These are phyloP conservation scores for Fusarium xylarioides DNA, from an alignment of 2,329 filamentous ascomycete genomes.

Conservation along the genomic window DNA sequence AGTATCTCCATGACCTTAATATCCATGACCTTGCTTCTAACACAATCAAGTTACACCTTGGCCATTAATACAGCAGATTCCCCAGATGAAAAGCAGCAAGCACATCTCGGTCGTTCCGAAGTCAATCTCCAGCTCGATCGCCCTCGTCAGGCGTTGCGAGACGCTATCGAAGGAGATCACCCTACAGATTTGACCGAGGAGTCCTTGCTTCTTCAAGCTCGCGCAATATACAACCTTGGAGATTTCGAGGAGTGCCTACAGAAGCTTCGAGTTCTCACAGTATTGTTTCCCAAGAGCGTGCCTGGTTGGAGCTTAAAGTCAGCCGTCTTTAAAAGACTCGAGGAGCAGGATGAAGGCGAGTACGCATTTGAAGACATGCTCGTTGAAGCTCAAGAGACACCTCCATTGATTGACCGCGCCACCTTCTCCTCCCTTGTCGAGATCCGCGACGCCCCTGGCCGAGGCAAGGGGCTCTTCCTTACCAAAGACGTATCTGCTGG, in stretches of 20 bases:
- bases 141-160: conserved; percentile 44
- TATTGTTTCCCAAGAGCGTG: conserved; percentile 48
- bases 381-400: conserved; percentile 46
- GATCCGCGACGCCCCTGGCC: conserved; percentile 50
- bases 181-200: conserved; percentile 50
- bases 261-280: conserved; percentile 46
- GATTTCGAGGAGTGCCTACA: conserved; percentile 50
- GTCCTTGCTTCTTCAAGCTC: conserved; percentile 54
- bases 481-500: conserved; percentile 57
- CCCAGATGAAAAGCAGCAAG: conserved; percentile 47
- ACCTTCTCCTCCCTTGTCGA: conserved; percentile 55
- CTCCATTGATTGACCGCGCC: conserved; percentile 57
- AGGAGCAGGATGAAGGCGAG: conserved; percentile 49
- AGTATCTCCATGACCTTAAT: background rate
- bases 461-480: conserved; percentile 62
- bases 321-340: conserved; percentile 45
- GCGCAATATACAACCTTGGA: conserved; percentile 55
- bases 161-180: conserved; percentile 36
- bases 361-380: conserved; percentile 53
- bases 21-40: background rate
- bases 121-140: conserved; percentile 45
- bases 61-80: background rate
- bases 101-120: conserved; percentile 50
- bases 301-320: background rate
- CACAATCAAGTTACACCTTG: background rate